phyloP scores from a whole-genome alignment of 2,329 filamentous ascomycete genomes.

The Pseudocercospora pini-densiflorae region DNA sequence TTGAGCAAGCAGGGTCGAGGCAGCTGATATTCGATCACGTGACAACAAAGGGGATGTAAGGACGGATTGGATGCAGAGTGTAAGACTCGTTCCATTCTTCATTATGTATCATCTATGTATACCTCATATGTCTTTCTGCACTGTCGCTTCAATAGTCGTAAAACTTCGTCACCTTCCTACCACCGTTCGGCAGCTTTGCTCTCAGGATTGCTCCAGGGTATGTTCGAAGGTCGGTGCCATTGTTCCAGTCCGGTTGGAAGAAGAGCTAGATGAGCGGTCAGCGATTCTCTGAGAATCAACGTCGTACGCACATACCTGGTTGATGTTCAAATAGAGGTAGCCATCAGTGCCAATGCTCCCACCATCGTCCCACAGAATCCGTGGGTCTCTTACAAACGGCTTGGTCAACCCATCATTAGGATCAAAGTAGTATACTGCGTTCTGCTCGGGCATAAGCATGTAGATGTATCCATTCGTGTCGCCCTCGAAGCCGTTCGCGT shows the following conservation, averaged over 20 bases:
- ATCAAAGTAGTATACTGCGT: conserved; percentile 53
- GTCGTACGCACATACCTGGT: conserved; percentile 45
- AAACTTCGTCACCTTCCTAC: conserved; percentile 43
- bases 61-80: neutral
- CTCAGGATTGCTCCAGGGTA: conserved; percentile 53
- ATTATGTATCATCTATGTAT: neutral
- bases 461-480: conserved; percentile 52
- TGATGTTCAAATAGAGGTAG: conserved; percentile 56
- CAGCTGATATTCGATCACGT: neutral
- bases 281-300: neutral
- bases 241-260: conserved; percentile 52
- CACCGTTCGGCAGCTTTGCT: conserved; percentile 47
- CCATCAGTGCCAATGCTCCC: conserved; percentile 49
- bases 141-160: conserved; percentile 20
- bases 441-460: conserved; percentile 53
- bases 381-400: conserved; percentile 47
- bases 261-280: neutral
- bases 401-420: conserved; percentile 43
- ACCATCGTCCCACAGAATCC: conserved; percentile 52
- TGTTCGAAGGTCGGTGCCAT: conserved; percentile 48
- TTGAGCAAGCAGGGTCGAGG: conserved; percentile 5
- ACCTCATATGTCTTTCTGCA: too few relatives aligned
- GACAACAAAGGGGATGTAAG: neutral
- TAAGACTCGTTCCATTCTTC: neutral
- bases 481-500: conserved; percentile 52